Conservation (phyloP, 2,329 filamentous ascomycete genomes). For the Dothiorella sarmentorum region DNA sequence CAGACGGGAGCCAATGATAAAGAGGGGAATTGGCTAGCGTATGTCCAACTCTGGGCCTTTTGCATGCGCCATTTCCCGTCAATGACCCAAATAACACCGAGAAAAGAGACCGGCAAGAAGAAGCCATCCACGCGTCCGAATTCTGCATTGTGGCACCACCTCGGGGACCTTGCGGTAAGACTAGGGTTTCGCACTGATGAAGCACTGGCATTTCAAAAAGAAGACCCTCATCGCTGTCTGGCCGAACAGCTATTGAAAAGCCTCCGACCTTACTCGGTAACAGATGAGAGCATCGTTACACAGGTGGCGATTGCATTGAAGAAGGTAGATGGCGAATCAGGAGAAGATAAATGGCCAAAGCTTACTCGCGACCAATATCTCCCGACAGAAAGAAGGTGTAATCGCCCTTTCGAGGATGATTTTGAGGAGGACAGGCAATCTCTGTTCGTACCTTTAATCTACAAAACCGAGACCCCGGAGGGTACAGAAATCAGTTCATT, state of each 20-base stretch:
- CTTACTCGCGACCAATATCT: neutral
- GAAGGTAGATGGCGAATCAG: neutral
- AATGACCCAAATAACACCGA: neutral
- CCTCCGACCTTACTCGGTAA: neutral
- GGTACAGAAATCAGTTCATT: neutral
- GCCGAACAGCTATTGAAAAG: neutral
- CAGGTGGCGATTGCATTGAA: neutral
- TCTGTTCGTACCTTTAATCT: neutral
- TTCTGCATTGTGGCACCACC: neutral
- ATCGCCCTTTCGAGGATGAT: neutral
- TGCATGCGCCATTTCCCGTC: neutral
- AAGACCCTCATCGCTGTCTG: neutral
- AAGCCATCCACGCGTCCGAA: neutral
- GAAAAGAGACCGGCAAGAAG: neutral
- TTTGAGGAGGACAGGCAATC: neutral
- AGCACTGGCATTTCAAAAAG: neutral
- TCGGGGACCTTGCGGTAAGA: neutral
- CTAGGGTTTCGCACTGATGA: neutral
- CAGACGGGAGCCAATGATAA: neutral
- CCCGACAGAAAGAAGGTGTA: neutral
- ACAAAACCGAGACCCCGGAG: neutral
- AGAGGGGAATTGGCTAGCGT: constrained; percentile 3
- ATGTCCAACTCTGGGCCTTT: constrained; percentile 5
- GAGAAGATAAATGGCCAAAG: neutral
- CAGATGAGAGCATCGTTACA: neutral